Evolutionary conservation across 768 basidiomycete genomes (phyloP), one percentile per base, ranked within the genome.

Genomic region (Megacollybia marginata): DNA sequence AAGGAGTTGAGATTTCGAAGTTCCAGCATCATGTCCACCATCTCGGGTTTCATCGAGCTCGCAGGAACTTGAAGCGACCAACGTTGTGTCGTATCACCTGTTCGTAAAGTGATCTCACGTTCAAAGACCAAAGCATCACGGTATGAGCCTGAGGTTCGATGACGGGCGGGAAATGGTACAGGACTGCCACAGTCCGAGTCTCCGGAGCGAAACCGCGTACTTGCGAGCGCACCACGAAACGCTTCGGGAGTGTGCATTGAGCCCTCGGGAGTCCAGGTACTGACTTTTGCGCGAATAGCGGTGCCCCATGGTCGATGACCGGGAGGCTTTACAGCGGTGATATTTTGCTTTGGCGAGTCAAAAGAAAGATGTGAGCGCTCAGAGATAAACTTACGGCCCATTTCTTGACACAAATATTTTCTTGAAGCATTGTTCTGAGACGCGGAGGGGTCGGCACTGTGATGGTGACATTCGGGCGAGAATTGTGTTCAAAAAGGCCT

Each of bases 251-350:
- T 58, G 52, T 65, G 64, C n/a, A 67, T 52, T 9, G 70, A 71
- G 31, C 69, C 70, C 58, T 72, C 70, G n/a, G 70, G 62, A 33
- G 63, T 62, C 71, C 70, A 72, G 11, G 57, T 43, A 35, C 35
- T 40, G n/a, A 48, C 10, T 9, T 57, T 44, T 44, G 33, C 38
- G 19, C 58, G 57, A 38, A 54, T 55, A 9, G 58, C 48, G 19
- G 53, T 62, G 40, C 55, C 62, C 72, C 72, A 74, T 16, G 72
- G 71, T 38, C 60, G 59, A 52, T 72, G 71, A n/a, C 67, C 69
- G 33, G 71, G 67, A 20, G 66, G 61, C 12, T 63, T 62, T 35
- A 54, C 57, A 32, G 51, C 56, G 19, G 55, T 49, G 20, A 66
- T 62, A 47, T 54, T 61, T 56, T 65, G 56, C 65, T 66, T 52